phyloP scores from a whole-genome alignment of 306 rosid species.

The Rosa persica region DNA sequence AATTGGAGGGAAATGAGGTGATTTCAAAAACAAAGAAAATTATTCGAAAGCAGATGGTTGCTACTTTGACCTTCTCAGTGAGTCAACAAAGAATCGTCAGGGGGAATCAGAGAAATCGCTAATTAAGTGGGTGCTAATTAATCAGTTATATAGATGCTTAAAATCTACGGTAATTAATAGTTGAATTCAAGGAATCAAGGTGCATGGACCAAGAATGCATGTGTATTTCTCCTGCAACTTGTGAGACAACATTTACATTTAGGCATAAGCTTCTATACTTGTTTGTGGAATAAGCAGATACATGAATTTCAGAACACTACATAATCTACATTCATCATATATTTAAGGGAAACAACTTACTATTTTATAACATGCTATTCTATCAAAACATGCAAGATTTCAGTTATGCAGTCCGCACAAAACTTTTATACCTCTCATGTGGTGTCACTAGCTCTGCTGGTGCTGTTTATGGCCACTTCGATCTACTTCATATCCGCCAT shows the following conservation, averaged over 20 bases:
- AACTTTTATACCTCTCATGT: too few relatives aligned
- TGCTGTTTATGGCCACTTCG: too few relatives aligned
- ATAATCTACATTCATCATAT: background rate
- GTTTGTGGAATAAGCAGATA: background rate
- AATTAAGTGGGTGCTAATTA: background rate
- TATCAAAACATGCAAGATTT: too few relatives aligned
- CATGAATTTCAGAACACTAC: conserved; percentile 15
- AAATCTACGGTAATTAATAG: background rate
- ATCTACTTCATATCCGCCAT: background rate
- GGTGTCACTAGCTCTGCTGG: too few relatives aligned
- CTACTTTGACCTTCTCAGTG: background rate
- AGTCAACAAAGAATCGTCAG: background rate
- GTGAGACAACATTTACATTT: conserved; percentile 20
- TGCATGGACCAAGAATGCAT: conserved; percentile 2
- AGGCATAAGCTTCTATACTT: background rate
- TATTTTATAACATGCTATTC: too few relatives aligned
- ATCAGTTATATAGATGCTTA: background rate
- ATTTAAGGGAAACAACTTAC: too few relatives aligned
- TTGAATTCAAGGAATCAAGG: conserved; percentile 8
- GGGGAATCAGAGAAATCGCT: background rate
- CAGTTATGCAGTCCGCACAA: background rate
- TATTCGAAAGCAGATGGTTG: background rate
- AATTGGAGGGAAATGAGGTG: conserved; percentile 7
- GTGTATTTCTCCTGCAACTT: conserved; percentile 17
- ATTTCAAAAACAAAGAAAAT: background rate